Evolutionary conservation across 352 stramenopile genomes (phyloP), one percentile per base, ranked within the genome.

Genomic region (Blastocystis hominis): DNA sequence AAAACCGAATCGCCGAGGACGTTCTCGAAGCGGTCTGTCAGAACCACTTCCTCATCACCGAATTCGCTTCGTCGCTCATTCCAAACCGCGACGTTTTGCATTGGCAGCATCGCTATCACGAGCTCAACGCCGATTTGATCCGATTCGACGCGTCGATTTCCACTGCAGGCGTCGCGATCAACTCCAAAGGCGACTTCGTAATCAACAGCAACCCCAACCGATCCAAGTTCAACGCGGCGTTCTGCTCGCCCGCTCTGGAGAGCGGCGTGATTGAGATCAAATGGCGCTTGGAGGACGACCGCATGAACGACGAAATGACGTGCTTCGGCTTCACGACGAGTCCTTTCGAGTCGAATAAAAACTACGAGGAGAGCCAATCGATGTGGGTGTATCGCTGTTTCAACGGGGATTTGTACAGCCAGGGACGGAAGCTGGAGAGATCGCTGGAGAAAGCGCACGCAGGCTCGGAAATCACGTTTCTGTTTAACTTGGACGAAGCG

Each of bases 341-440:
- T 40, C 62, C 62, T n/a, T 17, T 78, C 34, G 61, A 75, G 5
- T 72, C 20, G 1, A 42, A 66, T 6, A 30, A 63, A 20, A 77
- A 87, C 55, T 87, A 87, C 44, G 62, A 87, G 44, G 66, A 75
- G 61, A 87, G 61, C 40, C 20, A 30, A 10, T 61, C 20, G 2
- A 75, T 87, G 46, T 87, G 62, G 66, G 53, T 87, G 47, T 87
- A 87, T 53, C 77, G 77, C 15, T 87, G 77, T 34, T 87, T 75
- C 0, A 87, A 87, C 36, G 77, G 77, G 20, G 77, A 87, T 44
- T 56, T 61, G 7, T 87, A 64, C 44, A n/a, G 17, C 5, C 62
- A 87, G 55, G 77, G 77, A 47, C 10, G n/a, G 47, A 78, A 77
- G 66, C 30, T 20, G 13, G 62, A 87, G 36, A 17, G 53, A 17